Conservation (phyloP, 768 basidiomycete genomes). For the Amanita pseudoporphyria region DNA sequence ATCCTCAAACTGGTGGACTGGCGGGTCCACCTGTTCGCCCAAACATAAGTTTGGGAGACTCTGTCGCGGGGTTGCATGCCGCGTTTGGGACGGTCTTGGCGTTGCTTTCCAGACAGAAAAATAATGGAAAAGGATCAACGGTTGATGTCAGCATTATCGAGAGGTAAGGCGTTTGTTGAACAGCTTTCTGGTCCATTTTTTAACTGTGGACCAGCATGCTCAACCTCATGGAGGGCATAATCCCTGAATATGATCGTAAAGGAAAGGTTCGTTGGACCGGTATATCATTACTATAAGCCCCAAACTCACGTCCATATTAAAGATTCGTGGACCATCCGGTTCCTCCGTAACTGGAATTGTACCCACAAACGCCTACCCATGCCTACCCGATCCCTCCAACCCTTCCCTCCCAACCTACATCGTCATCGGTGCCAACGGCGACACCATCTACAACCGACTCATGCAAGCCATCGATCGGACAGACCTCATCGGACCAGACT, state of each 20-base stretch:
- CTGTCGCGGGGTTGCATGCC: slow-evolving; percentile 61
- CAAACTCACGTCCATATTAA: too few species aligned
- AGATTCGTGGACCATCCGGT: slow-evolving; percentile 64
- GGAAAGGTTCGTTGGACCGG: slow-evolving; percentile 35
- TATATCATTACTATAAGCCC: too few species aligned
- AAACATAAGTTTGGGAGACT: slow-evolving; percentile 66
- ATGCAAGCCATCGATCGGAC: slow-evolving; percentile 51
- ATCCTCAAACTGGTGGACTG: slow-evolving; percentile 40
- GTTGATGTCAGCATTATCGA: slow-evolving; percentile 76
- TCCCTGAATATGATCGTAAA: slow-evolving; percentile 68
- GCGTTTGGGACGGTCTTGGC: slow-evolving; percentile 69
- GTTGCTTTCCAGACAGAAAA: slow-evolving; percentile 35
- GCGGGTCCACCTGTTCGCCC: slow-evolving; percentile 58
- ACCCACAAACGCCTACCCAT: slow-evolving; percentile 67
- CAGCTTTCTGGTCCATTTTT: not conserved
- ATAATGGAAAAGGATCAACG: slow-evolving; percentile 34
- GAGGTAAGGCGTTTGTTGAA: slow-evolving; percentile 32
- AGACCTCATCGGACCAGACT: slow-evolving; percentile 48
- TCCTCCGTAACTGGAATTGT: slow-evolving; percentile 71
- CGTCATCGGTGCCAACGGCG: slow-evolving; percentile 67
- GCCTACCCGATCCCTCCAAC: slow-evolving; percentile 35
- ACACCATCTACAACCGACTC: slow-evolving; percentile 57
- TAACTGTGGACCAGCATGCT: slow-evolving; percentile 43
- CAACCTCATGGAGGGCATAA: slow-evolving; percentile 69
- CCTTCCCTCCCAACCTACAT: slow-evolving; percentile 41